Base-by-base conservation (phyloP, 2,329 filamentous ascomycete genomes). In the Fusarium sambucinum region DNA sequence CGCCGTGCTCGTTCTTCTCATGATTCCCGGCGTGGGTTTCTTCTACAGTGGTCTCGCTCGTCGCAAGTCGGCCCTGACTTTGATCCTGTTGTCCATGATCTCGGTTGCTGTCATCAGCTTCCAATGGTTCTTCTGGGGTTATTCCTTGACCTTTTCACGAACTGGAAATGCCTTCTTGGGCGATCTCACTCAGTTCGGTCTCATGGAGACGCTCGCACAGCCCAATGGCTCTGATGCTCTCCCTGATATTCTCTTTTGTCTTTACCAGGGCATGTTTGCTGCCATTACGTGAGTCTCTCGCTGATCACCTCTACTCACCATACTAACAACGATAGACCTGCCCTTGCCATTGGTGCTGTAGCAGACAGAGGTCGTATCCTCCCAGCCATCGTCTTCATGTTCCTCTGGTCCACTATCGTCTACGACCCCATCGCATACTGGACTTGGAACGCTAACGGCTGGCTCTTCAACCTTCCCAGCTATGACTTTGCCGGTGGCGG, bases 81-180 rank as follows among this genome's bases (percentile, higher is more conserved):
- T 97, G 65, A 91, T 97, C 78, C 94, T 92, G 86, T 86, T 97
- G 6, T 92, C 92, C 16, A 87, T 97, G 82, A 90, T 97, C 82
- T 90, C 92, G 17, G 87, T 91, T 6, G 92, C 88, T 13, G 88
- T 96, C 69, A 88, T 94, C 63, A 90, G 89, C 50, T 96, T 97
- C 81, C 93, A 97, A 77, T 97, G 94, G 93, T 97, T 96, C 84
- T 95, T 97, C 84, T 97, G 93, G 93, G 93, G 93, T 47, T 97
- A 95, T 80, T 95, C 92, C 13, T 83, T 97, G 53, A 86, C 92
- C 66, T 97, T 96, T 80, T 94, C 92, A 9, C 92, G 94, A 79
- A 88, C 88, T 23, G 92, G 92, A 59, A 91, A 90, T 71, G 85
- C 85, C 68, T 97, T 89, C 82, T 90, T 97, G 63, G 93, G 93